Percentiles rank a stretch among this genome's conserved stretches.
Conservation (phyloP, 305 asterid genomes). For the Rubia tinctorum region DNA sequence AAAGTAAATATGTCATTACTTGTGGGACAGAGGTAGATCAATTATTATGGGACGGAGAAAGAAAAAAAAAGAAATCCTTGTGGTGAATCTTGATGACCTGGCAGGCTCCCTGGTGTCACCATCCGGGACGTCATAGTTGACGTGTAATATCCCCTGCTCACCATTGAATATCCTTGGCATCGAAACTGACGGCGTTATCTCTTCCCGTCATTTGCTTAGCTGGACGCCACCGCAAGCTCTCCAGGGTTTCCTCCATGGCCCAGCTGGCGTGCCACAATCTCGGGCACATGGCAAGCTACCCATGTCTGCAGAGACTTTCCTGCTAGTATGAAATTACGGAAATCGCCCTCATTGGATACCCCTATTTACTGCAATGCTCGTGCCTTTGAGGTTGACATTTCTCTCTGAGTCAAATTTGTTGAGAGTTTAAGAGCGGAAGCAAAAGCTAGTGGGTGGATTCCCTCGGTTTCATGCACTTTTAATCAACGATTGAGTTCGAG, state of each 20-base stretch:
- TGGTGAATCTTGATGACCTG: conserved; percentile 14
- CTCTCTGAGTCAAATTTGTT: not conserved
- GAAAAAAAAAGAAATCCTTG: too few species aligned
- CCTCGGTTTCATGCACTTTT: not conserved
- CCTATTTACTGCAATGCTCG: not conserved
- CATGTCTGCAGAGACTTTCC: not conserved
- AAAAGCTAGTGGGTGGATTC: conserved; percentile 12
- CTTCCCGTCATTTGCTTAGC: conserved; percentile 29
- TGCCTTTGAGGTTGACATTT: conserved; percentile 16
- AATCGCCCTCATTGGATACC: not conserved
- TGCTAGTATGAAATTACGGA: not conserved
- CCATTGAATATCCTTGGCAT: not conserved
- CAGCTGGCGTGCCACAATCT: conserved; percentile 30
- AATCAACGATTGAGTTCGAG: too few species aligned
- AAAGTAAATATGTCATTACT: too few species aligned
- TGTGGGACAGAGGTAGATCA: too few species aligned
- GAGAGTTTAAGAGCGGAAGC: conserved; percentile 11
- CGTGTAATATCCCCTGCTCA: not conserved
- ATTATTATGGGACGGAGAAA: too few species aligned
- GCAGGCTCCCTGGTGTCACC: conserved; percentile 22
- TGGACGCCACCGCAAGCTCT: conserved; percentile 30
- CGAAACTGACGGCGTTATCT: conserved; percentile 5
- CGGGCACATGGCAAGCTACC: conserved; percentile 34
- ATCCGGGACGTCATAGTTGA: conserved; percentile 12
- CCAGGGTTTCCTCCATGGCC: conserved; percentile 24